phyloP scores from a whole-genome alignment of 2,329 filamentous ascomycete species.

The Epicoccum nigrum region DNA sequence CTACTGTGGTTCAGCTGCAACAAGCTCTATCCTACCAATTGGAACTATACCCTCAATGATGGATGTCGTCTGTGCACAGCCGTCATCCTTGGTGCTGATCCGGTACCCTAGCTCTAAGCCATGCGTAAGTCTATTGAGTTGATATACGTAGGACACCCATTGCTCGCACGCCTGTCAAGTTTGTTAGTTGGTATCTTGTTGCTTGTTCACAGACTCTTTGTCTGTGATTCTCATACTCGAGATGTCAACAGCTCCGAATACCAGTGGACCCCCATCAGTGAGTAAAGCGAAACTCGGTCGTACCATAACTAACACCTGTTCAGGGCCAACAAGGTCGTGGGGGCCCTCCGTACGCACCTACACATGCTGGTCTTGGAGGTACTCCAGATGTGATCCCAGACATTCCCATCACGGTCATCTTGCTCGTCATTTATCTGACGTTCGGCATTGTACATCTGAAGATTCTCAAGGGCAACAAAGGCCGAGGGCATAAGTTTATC shows the following conservation, averaged over 20 bases:
- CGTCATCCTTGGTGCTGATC: conserved; percentile 15
- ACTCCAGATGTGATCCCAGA: conserved; percentile 44
- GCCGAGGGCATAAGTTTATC: conserved; percentile 52
- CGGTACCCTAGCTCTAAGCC: conserved; percentile 11
- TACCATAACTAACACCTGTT: conserved; percentile 11
- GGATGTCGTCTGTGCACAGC: conserved; percentile 10
- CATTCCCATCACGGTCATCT: conserved; percentile 49
- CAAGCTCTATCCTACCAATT: conserved; percentile 11
- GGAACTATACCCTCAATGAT: neutral
- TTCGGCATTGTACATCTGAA: conserved; percentile 50
- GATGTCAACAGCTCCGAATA: conserved; percentile 21
- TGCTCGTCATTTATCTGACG: conserved; percentile 50
- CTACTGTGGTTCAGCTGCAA: conserved; percentile 10
- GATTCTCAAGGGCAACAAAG: conserved; percentile 50
- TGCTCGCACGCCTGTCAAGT: conserved; percentile 10
- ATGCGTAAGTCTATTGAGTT: conserved; percentile 12
- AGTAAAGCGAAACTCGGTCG: neutral
- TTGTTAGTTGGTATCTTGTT: neutral
- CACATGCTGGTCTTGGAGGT: conserved; percentile 36
- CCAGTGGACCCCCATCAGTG: conserved; percentile 16
- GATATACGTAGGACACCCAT: conserved; percentile 8
- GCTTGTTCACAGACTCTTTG: neutral
- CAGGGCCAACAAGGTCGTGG: conserved; percentile 16
- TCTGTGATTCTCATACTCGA: conserved; percentile 6
- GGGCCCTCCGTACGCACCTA: conserved; percentile 41